These are phyloP conservation scores for Fomitopsis betulina DNA, from an alignment of 1,284 basidiomycete genomes.

Conservation along the genomic window DNA sequence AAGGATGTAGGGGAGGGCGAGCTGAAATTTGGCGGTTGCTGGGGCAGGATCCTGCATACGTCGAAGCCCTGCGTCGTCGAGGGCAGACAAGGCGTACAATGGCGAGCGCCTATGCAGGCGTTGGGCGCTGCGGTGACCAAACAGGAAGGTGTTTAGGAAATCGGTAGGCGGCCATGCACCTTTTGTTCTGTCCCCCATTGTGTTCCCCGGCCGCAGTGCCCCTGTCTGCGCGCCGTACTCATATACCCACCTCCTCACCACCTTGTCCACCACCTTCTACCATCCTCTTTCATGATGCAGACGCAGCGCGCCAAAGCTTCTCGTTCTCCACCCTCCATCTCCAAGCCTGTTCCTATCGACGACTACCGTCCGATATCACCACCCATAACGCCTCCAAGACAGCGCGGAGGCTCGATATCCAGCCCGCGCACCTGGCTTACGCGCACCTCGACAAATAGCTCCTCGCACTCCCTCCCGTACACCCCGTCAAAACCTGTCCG, in stretches of 20 bases:
- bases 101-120: not conserved
- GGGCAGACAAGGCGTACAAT: not conserved
- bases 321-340: conserved; percentile 14
- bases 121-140: conserved; percentile 11
- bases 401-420: conserved; percentile 29
- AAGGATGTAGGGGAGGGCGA: conserved; percentile 42
- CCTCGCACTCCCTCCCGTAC: conserved; percentile 19
- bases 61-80: not conserved
- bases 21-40: conserved; percentile 43
- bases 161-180: not conserved
- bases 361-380: conserved; percentile 13
- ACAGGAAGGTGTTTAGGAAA: conserved; percentile 14
- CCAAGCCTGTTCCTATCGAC: conserved; percentile 8
- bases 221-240: conserved; percentile 3
- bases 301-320: conserved; percentile 17
- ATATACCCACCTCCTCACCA: not conserved
- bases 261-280: conserved; percentile 1
- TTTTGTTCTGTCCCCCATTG: conserved; percentile 10
- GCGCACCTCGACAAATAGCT: conserved; percentile 26
- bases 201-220: conserved; percentile 10
- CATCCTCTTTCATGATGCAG: conserved; percentile 13
- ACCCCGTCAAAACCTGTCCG: conserved; percentile 42
- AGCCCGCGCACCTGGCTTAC: conserved; percentile 31
- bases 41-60: conserved; percentile 14
- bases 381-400: conserved; percentile 19